Evolutionary conservation across 768 basidiomycete species (phyloP).

Genomic region (Inosperma sp.): DNA sequence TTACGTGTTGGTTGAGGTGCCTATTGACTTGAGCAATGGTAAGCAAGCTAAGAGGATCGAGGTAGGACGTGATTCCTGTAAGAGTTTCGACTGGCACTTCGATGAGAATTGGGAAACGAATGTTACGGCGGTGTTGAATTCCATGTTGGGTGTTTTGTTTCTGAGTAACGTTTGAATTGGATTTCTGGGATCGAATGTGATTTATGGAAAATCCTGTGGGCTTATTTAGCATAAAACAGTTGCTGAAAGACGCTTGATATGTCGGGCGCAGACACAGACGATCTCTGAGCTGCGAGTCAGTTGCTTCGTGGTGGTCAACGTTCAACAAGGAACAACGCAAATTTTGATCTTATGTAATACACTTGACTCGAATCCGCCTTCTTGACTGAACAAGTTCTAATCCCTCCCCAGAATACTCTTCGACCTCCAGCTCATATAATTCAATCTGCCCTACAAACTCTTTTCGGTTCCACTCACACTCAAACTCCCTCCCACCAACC

Average conservation of each 20-base stretch:
- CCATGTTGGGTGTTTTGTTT: slow-evolving; percentile 45
- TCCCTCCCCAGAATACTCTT: no score
- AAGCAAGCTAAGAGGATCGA: slow-evolving; percentile 59
- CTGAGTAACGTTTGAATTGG: slow-evolving; percentile 19
- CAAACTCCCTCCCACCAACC: not conserved
- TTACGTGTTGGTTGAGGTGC: slow-evolving; percentile 58
- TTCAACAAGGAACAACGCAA: slow-evolving; percentile 7
- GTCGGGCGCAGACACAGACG: slow-evolving; percentile 23
- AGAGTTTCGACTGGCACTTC: slow-evolving; percentile 66
- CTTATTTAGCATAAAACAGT: slow-evolving; percentile 68
- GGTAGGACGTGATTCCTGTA: slow-evolving; percentile 69
- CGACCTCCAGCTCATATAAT: not conserved
- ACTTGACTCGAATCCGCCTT: not conserved
- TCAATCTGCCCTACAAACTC: not conserved
- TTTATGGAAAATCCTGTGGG: slow-evolving; percentile 39
- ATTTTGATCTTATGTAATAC: not conserved
- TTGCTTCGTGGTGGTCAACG: slow-evolving; percentile 18
- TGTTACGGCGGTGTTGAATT: slow-evolving; percentile 15
- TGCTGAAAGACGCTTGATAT: slow-evolving; percentile 11
- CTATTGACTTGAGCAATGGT: slow-evolving; percentile 51
- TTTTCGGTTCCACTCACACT: not conserved
- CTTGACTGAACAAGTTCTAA: no score
- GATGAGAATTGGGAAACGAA: slow-evolving; percentile 37
- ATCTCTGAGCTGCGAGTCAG: slow-evolving; percentile 23
- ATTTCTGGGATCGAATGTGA: slow-evolving; percentile 27